Evolutionary conservation across 2,329 filamentous ascomycete genomes (phyloP), one percentile per base, ranked within the genome.

Genomic region (Paraphoma chrysanthemicola): DNA sequence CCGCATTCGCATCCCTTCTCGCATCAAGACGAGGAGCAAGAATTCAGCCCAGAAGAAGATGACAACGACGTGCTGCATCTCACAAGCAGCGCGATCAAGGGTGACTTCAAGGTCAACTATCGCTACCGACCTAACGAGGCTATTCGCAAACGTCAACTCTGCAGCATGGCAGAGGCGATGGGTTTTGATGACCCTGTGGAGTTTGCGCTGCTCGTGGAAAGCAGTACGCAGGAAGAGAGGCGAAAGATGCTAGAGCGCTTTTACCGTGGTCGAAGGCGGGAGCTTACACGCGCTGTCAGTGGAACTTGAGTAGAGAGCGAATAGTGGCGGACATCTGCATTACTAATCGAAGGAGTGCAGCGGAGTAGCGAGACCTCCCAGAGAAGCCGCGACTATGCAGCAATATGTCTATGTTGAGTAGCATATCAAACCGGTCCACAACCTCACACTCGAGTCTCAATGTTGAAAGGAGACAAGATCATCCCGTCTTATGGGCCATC

Each of bases 201-300:
- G 59, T 98, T 98, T 82, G 95, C 93, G 3, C 80, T 97, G 38
- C 87, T 93, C 12, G 93, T 98, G 3, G 95, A 98, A 77, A 86
- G 88, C 12, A 96, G 93, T 91, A 96, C 91, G 44, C 91, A 94
- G 74, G 91, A 90, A 69, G 85, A 95, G 78, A 81, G 94, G 69
- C 84, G 90, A 59, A 88, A 89, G 63, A 93, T 87, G 75, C 80
- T 98, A 28, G 90, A 96, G 54, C 81, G 80, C 3, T 98, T 97
- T 76, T 98, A 98, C 80, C 79, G 81, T 60, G 82, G 82, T 64
- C 82, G 93, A 61, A 83, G 87, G 70, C 83, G 84, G 57, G 80
- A 79, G 28, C 53, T 73, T 10, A 53, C 46, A 23, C 17, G 44
- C 0, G 53, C 56, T 16, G 47, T 57, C 38, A 44, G 23, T 6